Percentiles rank a stretch among this genome's conserved stretches.
Conservation (phyloP, 2,329 filamentous ascomycete species). For the Diaporthe citri region DNA sequence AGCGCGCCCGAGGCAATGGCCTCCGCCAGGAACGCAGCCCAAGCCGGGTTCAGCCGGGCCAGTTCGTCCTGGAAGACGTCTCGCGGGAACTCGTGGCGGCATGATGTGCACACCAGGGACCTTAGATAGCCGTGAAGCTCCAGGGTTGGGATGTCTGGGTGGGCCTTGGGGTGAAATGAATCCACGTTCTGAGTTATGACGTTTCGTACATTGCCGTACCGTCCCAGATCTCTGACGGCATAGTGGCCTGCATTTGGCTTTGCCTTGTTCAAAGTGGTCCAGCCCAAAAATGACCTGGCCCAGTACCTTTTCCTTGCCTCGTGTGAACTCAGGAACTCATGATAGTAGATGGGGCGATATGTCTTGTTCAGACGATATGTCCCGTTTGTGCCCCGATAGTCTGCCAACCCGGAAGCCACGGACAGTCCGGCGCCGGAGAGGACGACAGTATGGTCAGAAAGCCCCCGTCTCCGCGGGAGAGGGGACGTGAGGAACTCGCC, state of each 20-base stretch:
- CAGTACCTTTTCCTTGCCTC: conserved; percentile 93
- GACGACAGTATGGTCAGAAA: conserved; percentile 63
- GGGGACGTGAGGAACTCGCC: conserved; percentile 77
- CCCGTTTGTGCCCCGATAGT: conserved; percentile 90
- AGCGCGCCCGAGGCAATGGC: conserved; percentile 81
- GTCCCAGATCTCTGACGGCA: conserved; percentile 79
- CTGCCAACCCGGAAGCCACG: conserved; percentile 90
- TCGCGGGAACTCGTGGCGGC: conserved; percentile 78
- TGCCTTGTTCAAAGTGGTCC: conserved; percentile 85
- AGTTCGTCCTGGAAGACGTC: conserved; percentile 82
- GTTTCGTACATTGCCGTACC: conserved; percentile 77
- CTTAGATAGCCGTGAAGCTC: conserved; percentile 94
- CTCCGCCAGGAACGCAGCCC: conserved; percentile 81
- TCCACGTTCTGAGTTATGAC: conserved; percentile 98
- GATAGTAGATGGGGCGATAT: conserved; percentile 92
- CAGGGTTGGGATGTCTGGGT: conserved; percentile 79
- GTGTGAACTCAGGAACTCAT: conserved; percentile 87
- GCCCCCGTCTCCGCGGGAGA: conserved; percentile 59
- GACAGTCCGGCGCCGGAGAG: conserved; percentile 90
- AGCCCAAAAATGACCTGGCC: conserved; percentile 94
- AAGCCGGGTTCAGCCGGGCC: conserved; percentile 84
- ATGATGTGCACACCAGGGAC: conserved; percentile 84
- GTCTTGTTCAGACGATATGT: conserved; percentile 93
- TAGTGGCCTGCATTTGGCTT: conserved; percentile 83
- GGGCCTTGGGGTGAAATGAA: conserved; percentile 86